phyloP scores from a whole-genome alignment of 805 yeast genomes.

The Aciculoconidium aculeatum region DNA sequence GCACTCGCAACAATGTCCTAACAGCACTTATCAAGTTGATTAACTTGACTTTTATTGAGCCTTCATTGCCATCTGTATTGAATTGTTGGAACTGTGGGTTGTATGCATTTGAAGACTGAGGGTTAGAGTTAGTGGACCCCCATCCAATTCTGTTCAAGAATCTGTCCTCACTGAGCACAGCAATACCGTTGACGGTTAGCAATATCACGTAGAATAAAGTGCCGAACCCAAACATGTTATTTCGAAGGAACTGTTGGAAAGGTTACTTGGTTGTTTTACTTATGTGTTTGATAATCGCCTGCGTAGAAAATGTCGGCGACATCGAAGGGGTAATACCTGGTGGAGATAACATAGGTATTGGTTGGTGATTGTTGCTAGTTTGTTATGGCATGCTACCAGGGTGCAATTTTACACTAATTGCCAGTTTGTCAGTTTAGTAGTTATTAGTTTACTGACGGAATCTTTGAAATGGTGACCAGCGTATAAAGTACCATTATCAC shows the following conservation, averaged over 20 bases:
- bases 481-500: too few species aligned
- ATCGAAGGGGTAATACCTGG: too few species aligned
- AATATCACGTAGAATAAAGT: constrained; percentile 50
- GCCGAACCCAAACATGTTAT: constrained; percentile 53
- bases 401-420: too few species aligned
- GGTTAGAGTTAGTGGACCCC: constrained; percentile 19
- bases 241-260: background rate
- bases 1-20: constrained; percentile 69
- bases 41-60: constrained; percentile 50
- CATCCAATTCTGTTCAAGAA: constrained; percentile 57
- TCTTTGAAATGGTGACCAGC: too few species aligned
- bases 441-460: too few species aligned
- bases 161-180: constrained; percentile 75
- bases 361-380: too few species aligned
- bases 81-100: constrained; percentile 15
- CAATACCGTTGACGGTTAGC: constrained; percentile 67
- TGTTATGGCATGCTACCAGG: too few species aligned
- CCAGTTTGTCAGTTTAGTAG: too few species aligned
- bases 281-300: too few species aligned
- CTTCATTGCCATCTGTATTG: constrained; percentile 35
- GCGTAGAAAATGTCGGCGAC: too few species aligned
- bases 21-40: constrained; percentile 66
- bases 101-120: constrained; percentile 9
- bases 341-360: too few species aligned
- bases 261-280: background rate